phyloP scores from a whole-genome alignment of 2,329 filamentous ascomycete genomes.

The Fusarium pilosicola region DNA sequence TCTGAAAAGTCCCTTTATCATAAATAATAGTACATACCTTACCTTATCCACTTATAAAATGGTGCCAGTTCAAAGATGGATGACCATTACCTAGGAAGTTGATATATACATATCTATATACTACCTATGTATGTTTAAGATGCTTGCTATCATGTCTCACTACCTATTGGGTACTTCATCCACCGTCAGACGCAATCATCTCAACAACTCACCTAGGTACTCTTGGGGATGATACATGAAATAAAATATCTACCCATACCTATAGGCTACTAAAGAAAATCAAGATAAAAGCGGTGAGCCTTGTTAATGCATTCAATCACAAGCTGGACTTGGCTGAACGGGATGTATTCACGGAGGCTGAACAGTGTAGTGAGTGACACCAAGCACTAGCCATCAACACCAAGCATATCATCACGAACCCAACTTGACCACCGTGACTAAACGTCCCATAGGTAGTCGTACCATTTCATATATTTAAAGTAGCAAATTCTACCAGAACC shows the following conservation, averaged over 20 bases:
- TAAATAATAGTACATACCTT: background rate
- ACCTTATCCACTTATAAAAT: background rate
- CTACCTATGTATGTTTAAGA: too few species aligned
- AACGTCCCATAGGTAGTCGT: background rate
- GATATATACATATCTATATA: too few species aligned
- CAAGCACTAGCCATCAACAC: background rate
- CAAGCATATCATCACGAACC: conserved; percentile 19
- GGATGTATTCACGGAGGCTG: background rate
- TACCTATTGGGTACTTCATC: background rate
- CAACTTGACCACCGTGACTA: conserved; percentile 1
- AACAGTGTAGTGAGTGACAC: background rate
- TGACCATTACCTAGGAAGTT: background rate
- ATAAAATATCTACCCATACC: background rate
- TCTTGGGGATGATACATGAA: background rate
- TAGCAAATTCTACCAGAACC: background rate
- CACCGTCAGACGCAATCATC: background rate
- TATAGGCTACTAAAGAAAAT: background rate
- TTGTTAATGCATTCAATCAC: background rate
- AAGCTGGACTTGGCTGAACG: background rate
- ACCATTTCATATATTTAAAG: background rate
- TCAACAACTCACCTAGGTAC: background rate
- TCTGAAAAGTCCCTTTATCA: background rate
- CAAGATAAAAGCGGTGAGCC: background rate
- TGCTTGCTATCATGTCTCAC: background rate
- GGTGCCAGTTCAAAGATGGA: background rate